Conservation (phyloP, 1,139 yeast species). For the Debaryomyces coudertii region DNA sequence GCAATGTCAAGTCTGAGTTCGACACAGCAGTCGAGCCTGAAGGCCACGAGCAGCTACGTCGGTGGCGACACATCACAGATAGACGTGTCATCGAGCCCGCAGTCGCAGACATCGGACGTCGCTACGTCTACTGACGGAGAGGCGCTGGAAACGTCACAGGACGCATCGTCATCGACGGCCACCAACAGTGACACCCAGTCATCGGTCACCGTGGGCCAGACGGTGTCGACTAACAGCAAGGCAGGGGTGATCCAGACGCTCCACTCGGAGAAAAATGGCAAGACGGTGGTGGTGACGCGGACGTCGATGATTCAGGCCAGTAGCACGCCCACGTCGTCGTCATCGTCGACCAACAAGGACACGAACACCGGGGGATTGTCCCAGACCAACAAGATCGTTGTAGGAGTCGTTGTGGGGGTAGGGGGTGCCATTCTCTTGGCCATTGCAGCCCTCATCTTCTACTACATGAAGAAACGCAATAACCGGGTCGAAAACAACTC, state of each 20-base stretch:
- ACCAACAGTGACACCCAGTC: background rate
- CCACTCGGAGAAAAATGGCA: conserved; percentile 40
- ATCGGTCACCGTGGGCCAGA: background rate
- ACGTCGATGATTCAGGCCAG: conserved; percentile 33
- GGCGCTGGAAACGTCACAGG: background rate
- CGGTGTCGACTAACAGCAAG: background rate
- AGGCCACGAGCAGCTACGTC: background rate
- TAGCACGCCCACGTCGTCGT: conserved; percentile 26
- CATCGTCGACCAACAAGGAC: conserved; percentile 22
- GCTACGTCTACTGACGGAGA: conserved; percentile 8
- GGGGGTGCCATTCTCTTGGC: conserved; percentile 50
- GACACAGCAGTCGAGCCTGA: background rate
- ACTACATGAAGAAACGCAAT: conserved; percentile 35
- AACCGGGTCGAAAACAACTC: conserved; percentile 37
- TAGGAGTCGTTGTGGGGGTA: conserved; percentile 55
- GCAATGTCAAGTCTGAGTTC: background rate
- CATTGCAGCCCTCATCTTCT: conserved; percentile 38
- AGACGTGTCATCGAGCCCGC: background rate
- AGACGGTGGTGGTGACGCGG: conserved; percentile 42
- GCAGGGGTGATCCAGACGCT: conserved; percentile 27
- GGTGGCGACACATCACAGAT: background rate
- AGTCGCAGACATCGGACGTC: background rate
- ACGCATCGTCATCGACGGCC: background rate
- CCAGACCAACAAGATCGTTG: conserved; percentile 48
- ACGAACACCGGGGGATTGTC: conserved; percentile 39